Percentiles rank a stretch among this genome's conserved stretches.
Conservation (phyloP, 75 land plant species). For the Cunninghamia lanceolata region DNA sequence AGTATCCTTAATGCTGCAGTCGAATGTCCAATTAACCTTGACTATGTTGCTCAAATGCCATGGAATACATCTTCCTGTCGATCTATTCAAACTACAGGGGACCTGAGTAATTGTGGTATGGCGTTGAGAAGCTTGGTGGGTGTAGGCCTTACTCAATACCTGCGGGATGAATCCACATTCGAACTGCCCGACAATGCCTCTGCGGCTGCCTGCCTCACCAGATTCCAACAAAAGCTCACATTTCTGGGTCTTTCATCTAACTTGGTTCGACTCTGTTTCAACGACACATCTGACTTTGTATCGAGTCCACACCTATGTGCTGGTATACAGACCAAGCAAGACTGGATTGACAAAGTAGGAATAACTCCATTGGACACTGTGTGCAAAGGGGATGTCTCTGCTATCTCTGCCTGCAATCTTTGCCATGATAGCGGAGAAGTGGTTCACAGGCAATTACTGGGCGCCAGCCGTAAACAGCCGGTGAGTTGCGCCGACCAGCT, state of each 20-base stretch:
- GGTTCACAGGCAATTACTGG: not conserved
- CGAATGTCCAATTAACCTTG: no score
- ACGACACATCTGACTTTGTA: constrained; percentile 1
- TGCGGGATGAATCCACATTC: not conserved
- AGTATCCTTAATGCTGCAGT: no score
- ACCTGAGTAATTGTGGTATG: no score
- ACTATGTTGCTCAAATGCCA: no score
- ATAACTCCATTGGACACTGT: constrained; percentile 12
- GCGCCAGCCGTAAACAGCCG: no score
- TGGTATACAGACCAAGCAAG: constrained; percentile 22
- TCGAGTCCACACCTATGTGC: constrained; percentile 11
- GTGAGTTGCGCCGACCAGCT: no score
- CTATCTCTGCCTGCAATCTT: not conserved
- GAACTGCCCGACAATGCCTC: not conserved
- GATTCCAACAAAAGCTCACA: not conserved
- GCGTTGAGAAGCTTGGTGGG: no score
- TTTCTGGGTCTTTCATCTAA: not conserved
- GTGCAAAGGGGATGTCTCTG: constrained; percentile 19
- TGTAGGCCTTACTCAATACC: no score
- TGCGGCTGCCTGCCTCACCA: not conserved
- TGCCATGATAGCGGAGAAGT: constrained; percentile 12
- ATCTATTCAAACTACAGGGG: no score
- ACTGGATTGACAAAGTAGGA: constrained; percentile 16
- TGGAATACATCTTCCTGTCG: no score
- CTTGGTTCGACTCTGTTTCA: not conserved